A percentile compares a stretch with the other conserved stretches of the same genome.
Evolutionary conservation across 805 yeast genomes (phyloP).

Genomic region (Pichia ethanolica): DNA sequence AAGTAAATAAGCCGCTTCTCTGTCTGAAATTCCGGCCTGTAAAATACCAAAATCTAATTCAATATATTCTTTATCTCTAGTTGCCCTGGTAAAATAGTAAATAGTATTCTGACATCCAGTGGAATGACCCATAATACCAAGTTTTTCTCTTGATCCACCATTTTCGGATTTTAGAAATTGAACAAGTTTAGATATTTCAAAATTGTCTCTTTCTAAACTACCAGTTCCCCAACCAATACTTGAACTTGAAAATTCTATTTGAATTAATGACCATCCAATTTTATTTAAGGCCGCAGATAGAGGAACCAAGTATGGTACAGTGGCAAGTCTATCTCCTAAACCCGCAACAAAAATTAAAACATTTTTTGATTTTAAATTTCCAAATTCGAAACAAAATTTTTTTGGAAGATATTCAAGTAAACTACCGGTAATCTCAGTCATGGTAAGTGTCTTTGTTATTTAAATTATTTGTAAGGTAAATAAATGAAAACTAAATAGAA

Average conservation of each 20-base stretch:
- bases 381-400: slow-evolving; percentile 1
- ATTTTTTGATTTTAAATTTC: slow-evolving; percentile 26
- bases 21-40: slow-evolving; percentile 73
- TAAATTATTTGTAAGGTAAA: not conserved
- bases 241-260: slow-evolving; percentile 48
- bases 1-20: slow-evolving; percentile 34
- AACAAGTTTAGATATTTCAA: slow-evolving; percentile 49
- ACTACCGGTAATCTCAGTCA: not conserved
- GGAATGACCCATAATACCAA: slow-evolving; percentile 75
- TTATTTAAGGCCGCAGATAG: slow-evolving; percentile 34
- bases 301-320: slow-evolving; percentile 58
- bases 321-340: slow-evolving; percentile 55
- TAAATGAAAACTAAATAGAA: not conserved
- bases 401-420: not conserved
- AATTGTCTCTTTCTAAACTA: slow-evolving; percentile 49
- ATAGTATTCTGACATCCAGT: slow-evolving; percentile 80
- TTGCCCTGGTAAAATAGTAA: slow-evolving; percentile 43
- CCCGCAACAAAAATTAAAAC: slow-evolving; percentile 70
- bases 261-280: slow-evolving; percentile 53
- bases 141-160: slow-evolving; percentile 38
- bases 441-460: not conserved
- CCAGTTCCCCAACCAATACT: slow-evolving; percentile 73
- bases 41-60: slow-evolving; percentile 47
- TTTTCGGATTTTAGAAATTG: slow-evolving; percentile 40
- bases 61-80: slow-evolving; percentile 3